Evolutionary conservation across 176 grass and related monocot species (phyloP).

Genomic region (Oryza coarctata): DNA sequence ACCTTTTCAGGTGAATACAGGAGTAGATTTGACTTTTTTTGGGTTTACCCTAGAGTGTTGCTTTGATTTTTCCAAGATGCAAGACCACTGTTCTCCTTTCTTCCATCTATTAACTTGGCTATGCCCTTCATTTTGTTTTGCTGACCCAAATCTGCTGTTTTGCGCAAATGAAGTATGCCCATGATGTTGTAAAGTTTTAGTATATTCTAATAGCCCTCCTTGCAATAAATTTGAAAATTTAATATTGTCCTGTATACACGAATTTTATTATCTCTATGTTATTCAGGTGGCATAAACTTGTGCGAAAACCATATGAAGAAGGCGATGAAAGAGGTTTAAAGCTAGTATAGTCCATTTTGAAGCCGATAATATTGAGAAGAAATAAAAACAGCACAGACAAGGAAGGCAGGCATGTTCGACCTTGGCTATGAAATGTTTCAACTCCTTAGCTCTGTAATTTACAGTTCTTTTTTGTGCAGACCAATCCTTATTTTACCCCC

Average conservation of each 20-base stretch:
- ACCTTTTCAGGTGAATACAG: constrained; percentile 80
- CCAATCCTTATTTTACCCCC: constrained; percentile 90
- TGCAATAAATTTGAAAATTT: background rate
- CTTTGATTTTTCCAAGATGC: constrained; percentile 19
- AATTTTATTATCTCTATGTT: constrained; percentile 11
- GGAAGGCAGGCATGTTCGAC: constrained; percentile 60
- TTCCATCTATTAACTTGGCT: background rate
- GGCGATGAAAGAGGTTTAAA: constrained; percentile 91
- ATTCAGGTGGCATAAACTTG: constrained; percentile 92
- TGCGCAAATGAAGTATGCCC: background rate
- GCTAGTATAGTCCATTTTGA: constrained; percentile 87
- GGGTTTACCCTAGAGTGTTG: background rate
- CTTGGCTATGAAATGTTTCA: constrained; percentile 26
- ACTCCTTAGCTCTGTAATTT: constrained; percentile 17
- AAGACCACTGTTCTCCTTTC: background rate
- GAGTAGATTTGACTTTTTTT: background rate
- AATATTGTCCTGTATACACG: background rate
- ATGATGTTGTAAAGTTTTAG: background rate
- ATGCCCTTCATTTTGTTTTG: background rate
- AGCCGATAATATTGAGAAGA: constrained; percentile 92
- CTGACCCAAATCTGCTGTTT: constrained; percentile 15
- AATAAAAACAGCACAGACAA: constrained; percentile 93
- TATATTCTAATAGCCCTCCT: background rate
- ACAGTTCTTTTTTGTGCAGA: constrained; percentile 47
- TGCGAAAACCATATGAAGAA: constrained; percentile 97